Conservation (phyloP, 2,329 filamentous ascomycete genomes). For the Plenodomus tracheiphilus region DNA sequence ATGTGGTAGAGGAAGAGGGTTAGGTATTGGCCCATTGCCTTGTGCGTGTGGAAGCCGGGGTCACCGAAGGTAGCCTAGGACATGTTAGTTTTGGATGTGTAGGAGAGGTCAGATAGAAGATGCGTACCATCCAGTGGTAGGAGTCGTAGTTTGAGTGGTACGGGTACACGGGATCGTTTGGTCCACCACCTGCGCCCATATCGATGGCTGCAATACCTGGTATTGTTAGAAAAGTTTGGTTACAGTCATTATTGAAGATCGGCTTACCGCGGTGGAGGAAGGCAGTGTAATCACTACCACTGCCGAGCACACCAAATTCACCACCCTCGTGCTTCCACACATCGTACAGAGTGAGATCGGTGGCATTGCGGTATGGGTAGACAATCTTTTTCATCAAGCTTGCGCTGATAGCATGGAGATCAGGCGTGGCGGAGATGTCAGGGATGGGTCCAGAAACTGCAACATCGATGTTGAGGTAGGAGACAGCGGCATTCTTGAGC, state of each 20-base stretch:
- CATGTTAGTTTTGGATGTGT: neutral
- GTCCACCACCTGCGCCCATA: conserved; percentile 45
- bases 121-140: conserved; percentile 54
- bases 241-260: neutral
- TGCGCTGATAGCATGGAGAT: conserved; percentile 44
- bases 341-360: conserved; percentile 51
- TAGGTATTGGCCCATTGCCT: conserved; percentile 54
- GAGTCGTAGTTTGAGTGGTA: conserved; percentile 54
- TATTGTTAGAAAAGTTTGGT: too few species aligned
- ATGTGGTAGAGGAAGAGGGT: conserved; percentile 50
- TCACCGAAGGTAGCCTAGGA: conserved; percentile 49
- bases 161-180: conserved; percentile 50
- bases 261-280: conserved; percentile 49
- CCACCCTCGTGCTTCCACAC: conserved; percentile 46
- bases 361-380: conserved; percentile 44
- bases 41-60: conserved; percentile 54
- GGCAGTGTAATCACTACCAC: conserved; percentile 52
- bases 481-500: conserved; percentile 49
- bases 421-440: conserved; percentile 45
- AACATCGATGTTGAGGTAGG: conserved; percentile 58
- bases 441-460: conserved; percentile 51
- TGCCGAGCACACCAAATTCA: conserved; percentile 49
- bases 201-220: conserved; percentile 46
- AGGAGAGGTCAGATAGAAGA: too few species aligned
- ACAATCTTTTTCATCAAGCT: conserved; percentile 48